Conservation (phyloP, 768 basidiomycete genomes). For the Trametes cingulata region DNA sequence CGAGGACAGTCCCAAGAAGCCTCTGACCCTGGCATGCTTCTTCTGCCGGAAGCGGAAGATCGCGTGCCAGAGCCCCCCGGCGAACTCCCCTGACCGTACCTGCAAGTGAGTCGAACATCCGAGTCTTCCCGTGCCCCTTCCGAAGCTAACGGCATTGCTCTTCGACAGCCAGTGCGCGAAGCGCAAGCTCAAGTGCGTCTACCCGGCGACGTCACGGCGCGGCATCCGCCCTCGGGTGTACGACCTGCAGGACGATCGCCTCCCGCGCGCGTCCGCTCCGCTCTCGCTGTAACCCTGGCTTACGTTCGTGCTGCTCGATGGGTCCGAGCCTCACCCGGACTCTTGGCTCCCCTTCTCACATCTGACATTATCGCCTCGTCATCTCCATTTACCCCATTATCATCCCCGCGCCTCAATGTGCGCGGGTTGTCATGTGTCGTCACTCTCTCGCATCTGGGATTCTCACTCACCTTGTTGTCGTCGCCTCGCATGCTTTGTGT, state of each 20-base stretch:
- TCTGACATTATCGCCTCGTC: slow-evolving; percentile 23
- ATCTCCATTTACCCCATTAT: slow-evolving; percentile 12
- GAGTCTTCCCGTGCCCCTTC: background rate
- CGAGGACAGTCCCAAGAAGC: slow-evolving; percentile 37
- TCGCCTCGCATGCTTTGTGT: background rate
- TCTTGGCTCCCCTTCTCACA: slow-evolving; percentile 18
- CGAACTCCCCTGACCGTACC: slow-evolving; percentile 32
- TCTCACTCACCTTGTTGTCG: background rate
- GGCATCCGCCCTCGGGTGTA: slow-evolving; percentile 39
- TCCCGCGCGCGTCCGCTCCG: slow-evolving; percentile 15
- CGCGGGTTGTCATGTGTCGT: background rate
- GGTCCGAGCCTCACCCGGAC: slow-evolving; percentile 16
- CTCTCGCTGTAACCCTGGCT: slow-evolving; percentile 10
- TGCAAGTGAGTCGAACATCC: slow-evolving; percentile 35
- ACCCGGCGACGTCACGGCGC: slow-evolving; percentile 67
- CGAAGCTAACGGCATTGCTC: slow-evolving; percentile 11
- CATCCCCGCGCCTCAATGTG: background rate
- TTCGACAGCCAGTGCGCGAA: slow-evolving; percentile 69
- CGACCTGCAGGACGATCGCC: slow-evolving; percentile 19
- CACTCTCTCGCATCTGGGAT: background rate
- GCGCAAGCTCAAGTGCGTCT: slow-evolving; percentile 69
- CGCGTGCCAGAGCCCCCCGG: slow-evolving; percentile 37
- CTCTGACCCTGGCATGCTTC: slow-evolving; percentile 40
- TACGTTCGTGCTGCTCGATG: slow-evolving; percentile 4
- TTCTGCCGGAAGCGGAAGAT: slow-evolving; percentile 44